Evolutionary conservation across 257 asterid species (phyloP).

Genomic region (Dorcoceras hygrometricum): DNA sequence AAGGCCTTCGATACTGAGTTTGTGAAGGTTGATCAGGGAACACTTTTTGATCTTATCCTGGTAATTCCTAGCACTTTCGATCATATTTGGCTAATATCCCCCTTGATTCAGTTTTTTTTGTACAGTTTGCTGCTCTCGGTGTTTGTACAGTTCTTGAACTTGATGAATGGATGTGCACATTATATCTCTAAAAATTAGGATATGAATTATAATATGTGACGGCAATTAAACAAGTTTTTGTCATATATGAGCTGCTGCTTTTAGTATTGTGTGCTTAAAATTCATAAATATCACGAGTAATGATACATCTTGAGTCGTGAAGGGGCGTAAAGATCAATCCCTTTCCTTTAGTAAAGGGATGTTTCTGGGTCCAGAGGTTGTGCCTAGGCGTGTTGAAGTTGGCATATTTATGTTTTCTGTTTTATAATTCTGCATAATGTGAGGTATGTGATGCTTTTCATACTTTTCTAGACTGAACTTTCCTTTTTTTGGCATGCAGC

Average conservation of each 20-base stretch:
- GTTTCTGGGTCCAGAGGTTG: neutral
- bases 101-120: neutral
- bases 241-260: too few relatives aligned
- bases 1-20: conserved; percentile 56
- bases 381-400: neutral
- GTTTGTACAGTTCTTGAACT: neutral
- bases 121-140: neutral
- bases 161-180: neutral
- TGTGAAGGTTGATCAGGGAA: conserved; percentile 58
- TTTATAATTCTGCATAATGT: neutral
- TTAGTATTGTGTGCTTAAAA: neutral
- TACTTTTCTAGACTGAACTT: neutral
- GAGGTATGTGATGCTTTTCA: neutral
- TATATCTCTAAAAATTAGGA: too few relatives aligned
- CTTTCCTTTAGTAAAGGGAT: neutral
- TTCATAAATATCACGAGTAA: neutral
- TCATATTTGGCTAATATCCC: neutral
- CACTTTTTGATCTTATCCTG: conserved; percentile 56
- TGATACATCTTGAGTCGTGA: neutral
- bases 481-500: neutral
- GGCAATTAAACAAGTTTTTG: too few relatives aligned
- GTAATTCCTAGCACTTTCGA: conserved; percentile 6
- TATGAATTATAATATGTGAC: neutral
- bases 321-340: too few relatives aligned
- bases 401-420: neutral